Conservation (phyloP, 306 rosid species). For the Quercus rubra region DNA sequence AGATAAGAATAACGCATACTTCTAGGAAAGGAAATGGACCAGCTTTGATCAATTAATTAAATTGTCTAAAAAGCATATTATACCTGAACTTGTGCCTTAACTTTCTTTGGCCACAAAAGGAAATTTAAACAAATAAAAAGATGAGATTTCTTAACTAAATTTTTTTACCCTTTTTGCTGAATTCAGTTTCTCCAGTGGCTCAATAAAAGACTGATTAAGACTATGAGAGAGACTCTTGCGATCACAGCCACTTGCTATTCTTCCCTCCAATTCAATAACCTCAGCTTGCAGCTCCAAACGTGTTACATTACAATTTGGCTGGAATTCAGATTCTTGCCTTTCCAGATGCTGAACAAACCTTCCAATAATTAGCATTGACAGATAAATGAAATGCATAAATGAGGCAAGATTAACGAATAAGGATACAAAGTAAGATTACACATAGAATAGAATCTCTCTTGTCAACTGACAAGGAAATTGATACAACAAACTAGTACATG, state of each 20-base stretch:
- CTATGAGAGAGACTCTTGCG: slow-evolving; percentile 37
- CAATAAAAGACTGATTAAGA: slow-evolving; percentile 36
- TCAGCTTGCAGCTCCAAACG: slow-evolving; percentile 47
- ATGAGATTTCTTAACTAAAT: not conserved
- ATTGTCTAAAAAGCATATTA: not conserved
- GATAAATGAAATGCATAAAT: slow-evolving; percentile 17
- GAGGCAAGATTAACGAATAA: not conserved
- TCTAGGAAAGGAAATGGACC: not conserved
- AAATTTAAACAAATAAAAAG: not conserved
- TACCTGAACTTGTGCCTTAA: not conserved
- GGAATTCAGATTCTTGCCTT: slow-evolving; percentile 50
- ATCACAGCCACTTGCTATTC: slow-evolving; percentile 39
- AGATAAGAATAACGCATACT: not conserved
- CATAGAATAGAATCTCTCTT: not conserved
- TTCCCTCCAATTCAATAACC: slow-evolving; percentile 53
- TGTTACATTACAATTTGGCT: slow-evolving; percentile 27
- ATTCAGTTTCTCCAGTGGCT: slow-evolving; percentile 47
- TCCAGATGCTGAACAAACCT: slow-evolving; percentile 56
- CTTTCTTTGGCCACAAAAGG: slow-evolving; percentile 1
- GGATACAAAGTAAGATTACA: not conserved
- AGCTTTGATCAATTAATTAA: not conserved
- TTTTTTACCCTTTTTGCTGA: slow-evolving; percentile 60
- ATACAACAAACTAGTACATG: not conserved
- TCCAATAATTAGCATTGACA: slow-evolving; percentile 1
- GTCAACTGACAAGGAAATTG: not conserved